Evolutionary conservation across 345 rosid species (phyloP).

Genomic region (Lenwebbia sp.): DNA sequence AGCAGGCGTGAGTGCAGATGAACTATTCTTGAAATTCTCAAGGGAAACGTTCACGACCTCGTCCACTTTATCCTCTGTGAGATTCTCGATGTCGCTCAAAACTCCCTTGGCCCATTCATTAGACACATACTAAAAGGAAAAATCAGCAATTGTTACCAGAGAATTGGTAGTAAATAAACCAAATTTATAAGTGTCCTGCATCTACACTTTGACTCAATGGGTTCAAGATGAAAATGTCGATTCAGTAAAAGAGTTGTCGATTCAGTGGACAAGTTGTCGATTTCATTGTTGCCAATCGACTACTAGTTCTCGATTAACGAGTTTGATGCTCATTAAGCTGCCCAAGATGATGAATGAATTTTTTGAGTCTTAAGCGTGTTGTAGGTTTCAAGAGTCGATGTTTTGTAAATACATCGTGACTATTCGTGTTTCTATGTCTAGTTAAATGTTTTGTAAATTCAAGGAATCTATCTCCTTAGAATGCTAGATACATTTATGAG

Average conservation of each 20-base stretch:
- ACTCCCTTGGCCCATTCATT: slow-evolving; percentile 1
- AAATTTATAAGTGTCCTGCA: no score
- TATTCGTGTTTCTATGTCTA: no score
- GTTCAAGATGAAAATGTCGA: neutral
- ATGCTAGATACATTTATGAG: no score
- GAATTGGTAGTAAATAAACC: neutral
- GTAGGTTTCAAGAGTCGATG: no score
- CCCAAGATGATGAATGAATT: no score
- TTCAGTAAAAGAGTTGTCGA: neutral
- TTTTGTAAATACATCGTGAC: no score
- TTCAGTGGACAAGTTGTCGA: neutral
- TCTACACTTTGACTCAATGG: neutral
- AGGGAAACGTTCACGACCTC: neutral
- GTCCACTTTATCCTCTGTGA: neutral
- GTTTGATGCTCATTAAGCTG: no score
- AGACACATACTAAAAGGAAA: neutral
- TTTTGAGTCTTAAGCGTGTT: no score
- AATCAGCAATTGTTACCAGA: neutral
- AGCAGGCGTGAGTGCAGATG: slow-evolving; percentile 1
- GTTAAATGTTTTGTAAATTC: no score
- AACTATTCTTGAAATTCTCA: neutral
- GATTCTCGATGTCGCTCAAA: neutral
- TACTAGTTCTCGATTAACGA: no score
- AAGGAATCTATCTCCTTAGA: no score
- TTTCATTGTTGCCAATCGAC: neutral